phyloP scores from a whole-genome alignment of 1,284 basidiomycete genomes.

The Cryptococcus amylolentus region DNA sequence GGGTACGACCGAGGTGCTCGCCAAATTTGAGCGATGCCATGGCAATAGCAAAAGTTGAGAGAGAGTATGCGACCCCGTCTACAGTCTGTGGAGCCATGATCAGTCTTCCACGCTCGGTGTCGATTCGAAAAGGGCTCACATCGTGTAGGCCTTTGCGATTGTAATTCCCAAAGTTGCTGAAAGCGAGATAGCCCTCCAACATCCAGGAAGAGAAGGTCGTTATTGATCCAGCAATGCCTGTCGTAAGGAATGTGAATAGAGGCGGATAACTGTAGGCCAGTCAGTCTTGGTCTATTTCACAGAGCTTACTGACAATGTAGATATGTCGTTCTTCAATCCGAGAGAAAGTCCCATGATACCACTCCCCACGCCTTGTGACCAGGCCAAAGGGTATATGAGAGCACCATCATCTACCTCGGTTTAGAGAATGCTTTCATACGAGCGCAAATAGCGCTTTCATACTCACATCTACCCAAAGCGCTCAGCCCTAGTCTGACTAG shows the following conservation, averaged over 20 bases:
- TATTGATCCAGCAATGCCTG: slow-evolving; percentile 92
- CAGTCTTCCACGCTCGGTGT: not conserved
- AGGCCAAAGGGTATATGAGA: slow-evolving; percentile 77
- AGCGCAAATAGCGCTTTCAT: not conserved
- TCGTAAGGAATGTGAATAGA: slow-evolving; percentile 81
- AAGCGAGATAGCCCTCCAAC: slow-evolving; percentile 78
- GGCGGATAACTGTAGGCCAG: slow-evolving; percentile 67
- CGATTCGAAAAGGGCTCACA: slow-evolving; percentile 54
- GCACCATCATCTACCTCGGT: slow-evolving; percentile 53
- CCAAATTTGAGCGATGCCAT: slow-evolving; percentile 49
- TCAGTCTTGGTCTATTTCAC: not conserved
- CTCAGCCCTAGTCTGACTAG: slow-evolving; percentile 71
- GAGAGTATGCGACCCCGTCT: slow-evolving; percentile 77
- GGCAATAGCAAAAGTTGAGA: slow-evolving; percentile 71
- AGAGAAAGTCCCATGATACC: slow-evolving; percentile 82
- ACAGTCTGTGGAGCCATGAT: slow-evolving; percentile 59
- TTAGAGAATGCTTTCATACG: not conserved
- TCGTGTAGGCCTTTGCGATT: slow-evolving; percentile 69
- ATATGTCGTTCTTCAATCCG: slow-evolving; percentile 65
- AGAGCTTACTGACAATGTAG: slow-evolving; percentile 63
- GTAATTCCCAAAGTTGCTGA: slow-evolving; percentile 65
- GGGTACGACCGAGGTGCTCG: slow-evolving; percentile 25
- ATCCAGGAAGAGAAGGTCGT: slow-evolving; percentile 98
- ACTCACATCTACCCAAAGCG: slow-evolving; percentile 56
- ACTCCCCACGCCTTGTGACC: slow-evolving; percentile 85